Conservation (phyloP, 1,284 basidiomycete genomes). For the Melampsora americana region DNA sequence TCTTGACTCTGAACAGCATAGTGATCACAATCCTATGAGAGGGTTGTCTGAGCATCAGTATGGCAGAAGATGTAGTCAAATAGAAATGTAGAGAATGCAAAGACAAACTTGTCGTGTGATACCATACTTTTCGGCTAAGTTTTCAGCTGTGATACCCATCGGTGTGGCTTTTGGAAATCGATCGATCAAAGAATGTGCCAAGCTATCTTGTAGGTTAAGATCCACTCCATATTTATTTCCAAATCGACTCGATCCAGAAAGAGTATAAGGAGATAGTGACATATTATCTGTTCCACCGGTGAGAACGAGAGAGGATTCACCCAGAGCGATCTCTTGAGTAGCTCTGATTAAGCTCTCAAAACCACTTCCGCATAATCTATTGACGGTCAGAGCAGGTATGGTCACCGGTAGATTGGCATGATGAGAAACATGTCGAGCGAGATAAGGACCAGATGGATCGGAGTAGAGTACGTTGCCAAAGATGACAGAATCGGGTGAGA, state of each 20-base stretch:
- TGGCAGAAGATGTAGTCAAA: background rate
- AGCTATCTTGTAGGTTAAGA: constrained; percentile 61
- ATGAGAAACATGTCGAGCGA: constrained; percentile 90
- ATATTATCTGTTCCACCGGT: constrained; percentile 95
- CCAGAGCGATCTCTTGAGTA: constrained; percentile 80
- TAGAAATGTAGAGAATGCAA: background rate
- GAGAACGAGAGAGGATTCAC: constrained; percentile 78
- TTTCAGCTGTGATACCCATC: constrained; percentile 70
- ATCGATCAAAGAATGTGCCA: constrained; percentile 59
- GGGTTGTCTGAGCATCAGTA: background rate
- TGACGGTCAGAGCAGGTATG: constrained; percentile 60
- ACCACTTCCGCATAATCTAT: constrained; percentile 85
- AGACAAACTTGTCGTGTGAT: constrained; percentile 63
- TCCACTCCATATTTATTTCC: constrained; percentile 59
- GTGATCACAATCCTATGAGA: constrained; percentile 64
- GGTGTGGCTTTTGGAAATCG: constrained; percentile 56
- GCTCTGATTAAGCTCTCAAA: constrained; percentile 92
- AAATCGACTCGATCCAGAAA: constrained; percentile 54
- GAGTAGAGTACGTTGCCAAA: constrained; percentile 52
- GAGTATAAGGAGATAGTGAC: too few species aligned
- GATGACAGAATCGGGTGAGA: constrained; percentile 46
- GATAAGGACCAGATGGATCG: constrained; percentile 72
- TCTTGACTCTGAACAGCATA: constrained; percentile 55
- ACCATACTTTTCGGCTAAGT: constrained; percentile 74
- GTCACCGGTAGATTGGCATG: constrained; percentile 65